phyloP scores from a whole-genome alignment of 1,139 yeast species.

The Wickerhamiella infanticola region DNA sequence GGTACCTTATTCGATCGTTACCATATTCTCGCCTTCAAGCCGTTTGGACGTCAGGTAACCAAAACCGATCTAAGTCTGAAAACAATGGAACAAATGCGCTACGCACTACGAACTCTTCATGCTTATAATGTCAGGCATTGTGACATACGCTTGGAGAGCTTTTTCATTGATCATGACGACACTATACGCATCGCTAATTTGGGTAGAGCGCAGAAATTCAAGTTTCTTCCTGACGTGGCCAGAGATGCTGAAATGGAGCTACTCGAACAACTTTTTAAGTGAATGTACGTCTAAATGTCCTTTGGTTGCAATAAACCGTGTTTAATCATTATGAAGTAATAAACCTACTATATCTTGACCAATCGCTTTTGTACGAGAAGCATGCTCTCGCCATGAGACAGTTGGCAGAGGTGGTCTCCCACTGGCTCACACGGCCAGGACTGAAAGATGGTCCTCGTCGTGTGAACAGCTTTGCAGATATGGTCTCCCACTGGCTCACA shows the following conservation, averaged over 20 bases:
- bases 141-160: conserved; percentile 13
- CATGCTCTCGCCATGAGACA: no score
- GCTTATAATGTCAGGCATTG: conserved; percentile 15
- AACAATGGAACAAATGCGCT: conserved; percentile 12
- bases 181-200: conserved; percentile 15
- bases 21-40: conserved; percentile 16
- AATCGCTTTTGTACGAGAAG: no score
- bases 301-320: no score
- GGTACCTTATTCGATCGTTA: conserved; percentile 17
- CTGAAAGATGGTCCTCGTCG: no score
- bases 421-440: no score
- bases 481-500: no score
- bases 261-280: conserved; percentile 20
- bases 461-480: no score
- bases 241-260: conserved; percentile 14
- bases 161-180: conserved; percentile 15
- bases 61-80: conserved; percentile 10
- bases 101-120: conserved; percentile 15
- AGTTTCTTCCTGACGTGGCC: conserved; percentile 16
- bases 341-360: no score
- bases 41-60: conserved; percentile 16
- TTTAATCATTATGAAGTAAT: no score
- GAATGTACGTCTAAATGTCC: background rate
- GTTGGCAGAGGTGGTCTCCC: no score
- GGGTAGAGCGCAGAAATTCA: conserved; percentile 14